Base-by-base conservation (phyloP, 169 alveolate species). In the Plasmodium knowlesi region DNA sequence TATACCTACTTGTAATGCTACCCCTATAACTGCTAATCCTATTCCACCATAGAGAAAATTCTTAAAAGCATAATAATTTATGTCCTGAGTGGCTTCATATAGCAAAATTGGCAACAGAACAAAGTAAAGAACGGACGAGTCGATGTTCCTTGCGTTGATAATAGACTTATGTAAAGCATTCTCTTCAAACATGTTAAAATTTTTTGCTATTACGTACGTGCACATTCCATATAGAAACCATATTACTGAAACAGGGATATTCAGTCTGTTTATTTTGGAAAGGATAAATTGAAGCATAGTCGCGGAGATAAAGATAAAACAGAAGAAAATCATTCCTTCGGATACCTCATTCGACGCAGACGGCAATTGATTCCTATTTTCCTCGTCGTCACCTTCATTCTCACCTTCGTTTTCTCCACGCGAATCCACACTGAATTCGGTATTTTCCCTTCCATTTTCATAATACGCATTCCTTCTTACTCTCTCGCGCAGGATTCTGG, bases 81-180 rank as follows among this genome's bases (percentile, higher is more conserved):
- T 96, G 54, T 96, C 96, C 81, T 97, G 98, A 2, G 98, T 97
- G 28, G 98, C 98, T 90, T 97, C 98, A 81, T 97, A 97, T 61
- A 97, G 94, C 67, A 97, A 94, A 25, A 97, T 97, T 16, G 98
- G 98, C 73, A 97, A 92, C 67, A 97, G 93, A 16, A 96, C 92
- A 80, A 91, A 97, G 89, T 97, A 97, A 41, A 97, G 96, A 70
- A 97, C 96, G 0, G 97, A 96, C 22, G 95, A 93, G 71, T 96
- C 98, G n/a, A 96, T 96, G 43, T 82, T 79, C 30, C 98, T 74
- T 28, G 96, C 93, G 39, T 83, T 82, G 28, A 93, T 82, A 19
- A 95, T 80, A 50, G 97, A 92, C 41, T 57, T 80, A 34, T 93
- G 82, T 67, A 95, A 84, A 25, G 97, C 50, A 28, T 90, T 92